Evolutionary conservation across 1,139 yeast genomes (phyloP).

Genomic region (Yamadazyma aaseri): DNA sequence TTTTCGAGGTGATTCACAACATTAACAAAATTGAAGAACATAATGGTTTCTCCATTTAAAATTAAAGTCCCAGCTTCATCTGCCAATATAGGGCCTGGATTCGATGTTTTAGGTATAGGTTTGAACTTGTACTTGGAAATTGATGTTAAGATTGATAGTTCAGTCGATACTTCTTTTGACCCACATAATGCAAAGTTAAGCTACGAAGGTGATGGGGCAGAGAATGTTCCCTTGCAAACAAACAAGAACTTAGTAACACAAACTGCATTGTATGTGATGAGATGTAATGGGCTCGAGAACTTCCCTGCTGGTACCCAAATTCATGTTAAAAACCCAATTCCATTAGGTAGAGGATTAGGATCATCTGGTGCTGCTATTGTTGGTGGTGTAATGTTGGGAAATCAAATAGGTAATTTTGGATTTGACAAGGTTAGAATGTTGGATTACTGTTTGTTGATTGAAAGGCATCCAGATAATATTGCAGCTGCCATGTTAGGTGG

Average conservation of each 20-base stretch:
- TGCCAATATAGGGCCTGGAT: slow-evolving; percentile 98
- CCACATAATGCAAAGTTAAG: slow-evolving; percentile 67
- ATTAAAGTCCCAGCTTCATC: slow-evolving; percentile 94
- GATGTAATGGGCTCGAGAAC: slow-evolving; percentile 69
- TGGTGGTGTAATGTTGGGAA: slow-evolving; percentile 92
- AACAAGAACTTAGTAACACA: slow-evolving; percentile 84
- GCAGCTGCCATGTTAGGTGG: slow-evolving; percentile 99
- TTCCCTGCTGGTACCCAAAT: slow-evolving; percentile 87
- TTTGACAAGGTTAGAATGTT: slow-evolving; percentile 78
- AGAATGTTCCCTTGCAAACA: slow-evolving; percentile 71
- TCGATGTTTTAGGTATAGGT: slow-evolving; percentile 93
- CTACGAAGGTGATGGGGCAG: slow-evolving; percentile 78
- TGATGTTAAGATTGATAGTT: slow-evolving; percentile 60
- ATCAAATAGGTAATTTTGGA: slow-evolving; percentile 72
- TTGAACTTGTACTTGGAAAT: slow-evolving; percentile 71
- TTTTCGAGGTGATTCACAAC: too few relatives aligned
- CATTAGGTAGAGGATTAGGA: slow-evolving; percentile 94
- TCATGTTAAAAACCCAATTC: slow-evolving; percentile 85
- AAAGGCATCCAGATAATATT: slow-evolving; percentile 96
- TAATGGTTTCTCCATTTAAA: slow-evolving; percentile 3
- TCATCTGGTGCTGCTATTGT: slow-evolving; percentile 99
- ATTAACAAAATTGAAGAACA: background rate
- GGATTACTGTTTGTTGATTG: slow-evolving; percentile 94
- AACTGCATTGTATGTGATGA: slow-evolving; percentile 85
- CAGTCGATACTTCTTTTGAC: slow-evolving; percentile 50